phyloP scores from a whole-genome alignment of 2,329 filamentous ascomycete species.

The Fusarium setosum region DNA sequence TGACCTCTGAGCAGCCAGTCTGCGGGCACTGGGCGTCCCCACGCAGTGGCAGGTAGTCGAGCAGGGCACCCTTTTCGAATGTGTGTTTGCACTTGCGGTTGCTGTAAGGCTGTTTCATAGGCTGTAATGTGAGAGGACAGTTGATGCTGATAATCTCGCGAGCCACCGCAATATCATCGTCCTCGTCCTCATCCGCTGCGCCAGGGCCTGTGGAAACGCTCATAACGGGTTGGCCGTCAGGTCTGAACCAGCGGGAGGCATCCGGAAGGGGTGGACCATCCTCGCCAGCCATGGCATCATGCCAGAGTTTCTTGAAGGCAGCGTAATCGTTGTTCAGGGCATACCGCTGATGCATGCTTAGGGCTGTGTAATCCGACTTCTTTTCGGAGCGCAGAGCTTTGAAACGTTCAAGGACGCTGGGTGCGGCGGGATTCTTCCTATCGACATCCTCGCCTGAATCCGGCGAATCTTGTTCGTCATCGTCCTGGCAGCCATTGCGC shows the following conservation, averaged over 20 bases:
- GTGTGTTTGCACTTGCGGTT: slow-evolving; percentile 76
- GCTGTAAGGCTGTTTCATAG: slow-evolving; percentile 74
- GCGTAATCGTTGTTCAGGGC: slow-evolving; percentile 68
- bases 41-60: slow-evolving; percentile 61
- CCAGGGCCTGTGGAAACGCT: slow-evolving; percentile 36
- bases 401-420: slow-evolving; percentile 49
- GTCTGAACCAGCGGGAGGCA: slow-evolving; percentile 64
- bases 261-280: slow-evolving; percentile 64
- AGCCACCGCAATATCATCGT: slow-evolving; percentile 77
- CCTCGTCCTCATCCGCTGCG: slow-evolving; percentile 61
- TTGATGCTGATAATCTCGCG: slow-evolving; percentile 72
- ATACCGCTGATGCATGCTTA: slow-evolving; percentile 61
- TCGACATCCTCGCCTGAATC: slow-evolving; percentile 40
- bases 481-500: neutral
- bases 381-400: slow-evolving; percentile 51
- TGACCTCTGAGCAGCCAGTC: slow-evolving; percentile 70
- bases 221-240: slow-evolving; percentile 57
- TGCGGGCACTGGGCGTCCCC: slow-evolving; percentile 69
- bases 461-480: neutral
- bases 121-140: slow-evolving; percentile 75
- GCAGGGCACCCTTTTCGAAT: slow-evolving; percentile 75
- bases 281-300: slow-evolving; percentile 62
- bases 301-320: slow-evolving; percentile 68
- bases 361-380: slow-evolving; percentile 54
- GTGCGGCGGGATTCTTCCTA: slow-evolving; percentile 35